Evolutionary conservation across 1,284 basidiomycete genomes (phyloP), one percentile per base, ranked within the genome.

Genomic region (Cryptococcus hybrid): DNA sequence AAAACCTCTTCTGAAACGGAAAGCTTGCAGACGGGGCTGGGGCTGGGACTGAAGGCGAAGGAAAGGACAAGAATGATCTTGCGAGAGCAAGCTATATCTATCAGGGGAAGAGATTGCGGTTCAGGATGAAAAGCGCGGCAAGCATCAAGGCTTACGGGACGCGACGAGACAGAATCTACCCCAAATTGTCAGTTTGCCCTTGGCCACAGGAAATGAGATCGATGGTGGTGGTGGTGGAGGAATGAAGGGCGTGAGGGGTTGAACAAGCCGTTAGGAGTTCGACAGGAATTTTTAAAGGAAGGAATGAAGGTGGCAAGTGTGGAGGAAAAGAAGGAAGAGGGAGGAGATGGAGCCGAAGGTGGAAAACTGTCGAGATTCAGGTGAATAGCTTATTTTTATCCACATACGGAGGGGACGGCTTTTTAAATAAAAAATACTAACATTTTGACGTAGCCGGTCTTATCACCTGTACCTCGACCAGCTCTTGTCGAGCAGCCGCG

Each of bases 91-190:
- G 52, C 80, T 86, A 60, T 54, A 77, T 72, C 42, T 83, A 88
- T 56, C 83, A 86, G 57, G 87, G 15, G 77, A 73, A 18, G 78
- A 79, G 9, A 80, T 88, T 34, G 67, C 63, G 4, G 83, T 90
- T 49, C 80, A 86, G 44, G 84, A 83, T 57, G 91, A 93, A 80
- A 90, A 88, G 79, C 86, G 88, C 69, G 83, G 82, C n/a, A 63
- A 61, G 18, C 74, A 88, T 36, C 52, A 49, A 18, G 52, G 48
- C 7, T 50, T 58, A 36, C 52, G 56, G 38, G 59, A 61, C 38
- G 53, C 47, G 30, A 51, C 47, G 15, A 48, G 52, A 47, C 47
- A 58, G 38, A 65, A 56, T 9, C 36, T 68, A 9, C 70, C 74
- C 3, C 69, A 71, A 56, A 60, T 76, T 0, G 73, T 76, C 42